These are phyloP conservation scores for Tulasnella sp. DNA, from an alignment of 768 basidiomycete species.

Conservation along the genomic window DNA sequence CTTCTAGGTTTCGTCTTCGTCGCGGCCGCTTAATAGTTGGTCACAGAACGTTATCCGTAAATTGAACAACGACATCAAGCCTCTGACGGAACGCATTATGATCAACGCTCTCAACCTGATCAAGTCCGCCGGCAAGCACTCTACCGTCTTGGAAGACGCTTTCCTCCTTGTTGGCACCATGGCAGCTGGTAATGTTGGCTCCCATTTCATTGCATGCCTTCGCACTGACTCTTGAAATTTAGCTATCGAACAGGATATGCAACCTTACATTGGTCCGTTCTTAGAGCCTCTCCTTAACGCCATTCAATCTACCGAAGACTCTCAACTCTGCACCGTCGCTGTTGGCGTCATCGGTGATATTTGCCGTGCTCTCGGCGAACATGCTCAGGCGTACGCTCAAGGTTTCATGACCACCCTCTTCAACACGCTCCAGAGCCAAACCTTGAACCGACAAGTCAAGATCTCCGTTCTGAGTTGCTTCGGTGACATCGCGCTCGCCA, in stretches of 20 bases:
- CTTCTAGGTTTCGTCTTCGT: neutral
- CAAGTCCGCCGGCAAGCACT: constrained; percentile 81
- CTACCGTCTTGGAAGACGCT: constrained; percentile 92
- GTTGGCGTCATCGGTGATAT: constrained; percentile 95
- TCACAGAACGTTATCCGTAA: constrained; percentile 77
- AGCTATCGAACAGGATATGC: constrained; percentile 75
- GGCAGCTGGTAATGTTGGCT: constrained; percentile 53
- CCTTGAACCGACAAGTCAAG: constrained; percentile 91
- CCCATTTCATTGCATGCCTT: neutral
- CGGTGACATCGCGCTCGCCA: constrained; percentile 92
- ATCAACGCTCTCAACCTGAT: constrained; percentile 81
- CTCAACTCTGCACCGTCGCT: constrained; percentile 90
- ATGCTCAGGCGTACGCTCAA: constrained; percentile 74
- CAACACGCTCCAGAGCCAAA: constrained; percentile 85
- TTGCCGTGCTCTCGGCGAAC: constrained; percentile 87
- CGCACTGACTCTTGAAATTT: constrained; percentile 19
- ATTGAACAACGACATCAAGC: constrained; percentile 74
- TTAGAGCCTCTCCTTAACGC: constrained; percentile 83
- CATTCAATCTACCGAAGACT: constrained; percentile 89
- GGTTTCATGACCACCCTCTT: constrained; percentile 90
- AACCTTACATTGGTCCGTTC: constrained; percentile 80
- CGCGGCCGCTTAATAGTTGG: neutral
- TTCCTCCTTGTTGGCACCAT: constrained; percentile 91
- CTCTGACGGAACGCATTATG: constrained; percentile 93
- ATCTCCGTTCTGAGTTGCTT: constrained; percentile 94